Evolutionary conservation across 805 yeast genomes (phyloP).

Genomic region (Candida andamanensis): DNA sequence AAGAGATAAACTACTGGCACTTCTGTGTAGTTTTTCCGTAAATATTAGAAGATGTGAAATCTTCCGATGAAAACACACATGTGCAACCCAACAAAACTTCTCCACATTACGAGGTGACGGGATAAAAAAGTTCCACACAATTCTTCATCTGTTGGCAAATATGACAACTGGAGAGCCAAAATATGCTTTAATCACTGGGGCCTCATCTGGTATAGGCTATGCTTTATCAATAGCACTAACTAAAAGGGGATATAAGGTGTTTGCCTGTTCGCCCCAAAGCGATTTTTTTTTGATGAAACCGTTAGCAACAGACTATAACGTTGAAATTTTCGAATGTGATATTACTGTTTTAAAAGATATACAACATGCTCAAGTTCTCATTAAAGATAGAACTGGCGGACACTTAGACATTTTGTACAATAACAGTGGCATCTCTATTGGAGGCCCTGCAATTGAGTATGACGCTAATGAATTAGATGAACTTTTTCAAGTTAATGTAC

Average conservation of each 20-base stretch:
- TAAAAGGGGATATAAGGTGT: conserved; percentile 34
- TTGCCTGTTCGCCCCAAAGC: conserved; percentile 29
- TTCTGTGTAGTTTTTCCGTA: too few relatives aligned
- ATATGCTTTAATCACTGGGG: conserved; percentile 48
- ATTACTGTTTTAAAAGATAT: conserved; percentile 29
- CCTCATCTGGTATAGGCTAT: conserved; percentile 48
- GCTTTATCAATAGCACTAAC: conserved; percentile 39
- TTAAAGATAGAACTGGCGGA: conserved; percentile 25
- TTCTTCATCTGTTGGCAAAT: too few relatives aligned
- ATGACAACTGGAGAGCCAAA: too few relatives aligned
- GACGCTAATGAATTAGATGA: conserved; percentile 17
- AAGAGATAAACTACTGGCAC: too few relatives aligned
- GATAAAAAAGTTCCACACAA: too few relatives aligned
- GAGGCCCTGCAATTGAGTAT: conserved; percentile 26
- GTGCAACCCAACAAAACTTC: too few relatives aligned
- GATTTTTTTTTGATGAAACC: conserved; percentile 20
- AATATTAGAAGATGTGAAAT: too few relatives aligned
- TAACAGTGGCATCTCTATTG: conserved; percentile 34
- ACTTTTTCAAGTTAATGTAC: conserved; percentile 30
- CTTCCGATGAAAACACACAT: too few relatives aligned
- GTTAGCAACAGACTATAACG: conserved; percentile 18
- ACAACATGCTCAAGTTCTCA: conserved; percentile 14
- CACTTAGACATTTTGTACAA: conserved; percentile 33
- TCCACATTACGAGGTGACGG: too few relatives aligned
- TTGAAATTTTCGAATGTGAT: conserved; percentile 28